Evolutionary conservation across 2,329 filamentous ascomycete genomes (phyloP).

Genomic region (Talaromyces piceae): DNA sequence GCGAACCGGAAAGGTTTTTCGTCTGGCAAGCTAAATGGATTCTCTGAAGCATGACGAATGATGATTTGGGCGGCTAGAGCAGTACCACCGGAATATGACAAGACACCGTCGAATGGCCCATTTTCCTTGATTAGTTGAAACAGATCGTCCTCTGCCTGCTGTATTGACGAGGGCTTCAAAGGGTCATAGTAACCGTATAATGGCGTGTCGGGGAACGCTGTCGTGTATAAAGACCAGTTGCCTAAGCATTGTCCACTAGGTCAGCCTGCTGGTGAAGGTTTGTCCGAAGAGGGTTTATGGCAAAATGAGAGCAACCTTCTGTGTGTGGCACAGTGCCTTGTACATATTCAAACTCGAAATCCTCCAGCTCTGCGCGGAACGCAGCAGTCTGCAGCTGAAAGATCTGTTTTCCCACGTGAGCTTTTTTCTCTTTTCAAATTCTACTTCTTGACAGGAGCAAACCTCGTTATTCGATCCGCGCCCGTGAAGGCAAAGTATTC

Average conservation of each 20-base stretch:
- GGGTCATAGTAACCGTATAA: constrained; percentile 11
- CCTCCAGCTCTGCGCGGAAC: constrained; percentile 8
- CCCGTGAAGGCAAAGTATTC: constrained; percentile 10
- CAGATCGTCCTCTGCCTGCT: constrained; percentile 10
- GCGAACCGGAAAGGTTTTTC: constrained; percentile 16
- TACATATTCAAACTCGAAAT: constrained; percentile 11
- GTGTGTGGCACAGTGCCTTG: constrained; percentile 12
- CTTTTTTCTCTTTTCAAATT: not conserved
- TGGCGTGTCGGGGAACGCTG: constrained; percentile 5
- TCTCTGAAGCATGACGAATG: constrained; percentile 11
- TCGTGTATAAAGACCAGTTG: constrained; percentile 12
- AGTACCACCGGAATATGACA: constrained; percentile 19
- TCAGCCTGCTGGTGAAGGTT: not conserved
- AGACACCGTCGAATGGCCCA: constrained; percentile 20
- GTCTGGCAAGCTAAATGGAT: constrained; percentile 14
- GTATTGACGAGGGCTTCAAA: constrained; percentile 4
- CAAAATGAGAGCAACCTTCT: constrained; percentile 1
- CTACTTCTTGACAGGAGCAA: not conserved
- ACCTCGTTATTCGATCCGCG: constrained; percentile 12
- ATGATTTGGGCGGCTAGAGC: constrained; percentile 15
- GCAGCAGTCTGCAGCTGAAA: constrained; percentile 12
- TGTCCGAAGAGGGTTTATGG: not conserved
- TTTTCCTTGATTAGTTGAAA: constrained; percentile 15
- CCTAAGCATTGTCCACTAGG: not conserved
- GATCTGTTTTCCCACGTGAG: constrained; percentile 1